These are phyloP conservation scores for Hydnum rufescens DNA, from an alignment of 768 basidiomycete genomes.

Conservation along the genomic window DNA sequence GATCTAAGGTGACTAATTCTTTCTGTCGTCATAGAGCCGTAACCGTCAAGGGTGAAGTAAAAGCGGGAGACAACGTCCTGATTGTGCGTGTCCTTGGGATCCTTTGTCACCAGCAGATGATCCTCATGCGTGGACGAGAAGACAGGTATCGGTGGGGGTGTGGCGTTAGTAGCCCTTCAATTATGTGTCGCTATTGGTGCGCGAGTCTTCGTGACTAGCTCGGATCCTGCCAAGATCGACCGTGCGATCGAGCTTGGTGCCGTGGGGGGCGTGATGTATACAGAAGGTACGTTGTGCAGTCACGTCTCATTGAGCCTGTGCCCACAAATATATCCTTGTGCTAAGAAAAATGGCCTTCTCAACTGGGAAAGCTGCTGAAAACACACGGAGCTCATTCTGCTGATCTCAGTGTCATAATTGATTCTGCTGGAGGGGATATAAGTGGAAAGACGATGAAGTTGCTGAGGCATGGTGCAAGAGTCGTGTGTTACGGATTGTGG, in stretches of 20 bases:
- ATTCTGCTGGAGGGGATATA: slow-evolving; percentile 51
- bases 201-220: slow-evolving; percentile 66
- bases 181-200: slow-evolving; percentile 56
- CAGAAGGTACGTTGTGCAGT: slow-evolving; percentile 18
- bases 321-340: neutral
- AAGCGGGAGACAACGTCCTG: slow-evolving; percentile 47
- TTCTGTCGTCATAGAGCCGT: slow-evolving; percentile 48
- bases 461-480: slow-evolving; percentile 35
- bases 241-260: slow-evolving; percentile 51
- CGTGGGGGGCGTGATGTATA: slow-evolving; percentile 58
- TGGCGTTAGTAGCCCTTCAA: slow-evolving; percentile 58
- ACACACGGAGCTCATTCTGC: slow-evolving; percentile 13
- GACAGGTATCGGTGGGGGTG: slow-evolving; percentile 70
- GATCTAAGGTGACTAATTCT: neutral
- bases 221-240: slow-evolving; percentile 44
- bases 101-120: neutral
- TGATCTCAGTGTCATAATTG: slow-evolving; percentile 40
- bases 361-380: slow-evolving; percentile 27
- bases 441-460: slow-evolving; percentile 28
- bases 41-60: slow-evolving; percentile 41
- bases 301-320: neutral
- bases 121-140: neutral
- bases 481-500: slow-evolving; percentile 51
- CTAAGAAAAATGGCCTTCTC: slow-evolving; percentile 32
- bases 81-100: slow-evolving; percentile 20